Evolutionary conservation across 169 alveolate genomes (phyloP).

Genomic region (Plasmodium ovale): DNA sequence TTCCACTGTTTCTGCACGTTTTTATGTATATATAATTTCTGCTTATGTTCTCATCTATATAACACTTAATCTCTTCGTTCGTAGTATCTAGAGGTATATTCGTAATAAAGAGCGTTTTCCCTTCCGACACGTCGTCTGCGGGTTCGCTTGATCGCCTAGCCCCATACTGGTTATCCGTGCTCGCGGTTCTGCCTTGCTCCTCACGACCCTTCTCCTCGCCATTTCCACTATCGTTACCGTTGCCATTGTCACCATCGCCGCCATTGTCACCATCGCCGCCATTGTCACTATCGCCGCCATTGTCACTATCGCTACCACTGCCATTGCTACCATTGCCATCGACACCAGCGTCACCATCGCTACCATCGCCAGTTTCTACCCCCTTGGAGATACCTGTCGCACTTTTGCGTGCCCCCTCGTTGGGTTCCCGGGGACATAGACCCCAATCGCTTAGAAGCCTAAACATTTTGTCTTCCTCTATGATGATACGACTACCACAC

Average conservation of each 20-base stretch:
- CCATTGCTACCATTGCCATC: background rate
- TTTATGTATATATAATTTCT: slow-evolving; percentile 36
- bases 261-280: background rate
- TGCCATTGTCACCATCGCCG: background rate
- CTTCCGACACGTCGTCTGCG: slow-evolving; percentile 40
- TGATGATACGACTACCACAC: slow-evolving; percentile 40
- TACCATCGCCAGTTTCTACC: background rate
- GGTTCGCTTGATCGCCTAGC: too few species aligned
- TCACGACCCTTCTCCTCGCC: background rate
- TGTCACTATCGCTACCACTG: background rate
- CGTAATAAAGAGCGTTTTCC: slow-evolving; percentile 68
- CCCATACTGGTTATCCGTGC: too few species aligned
- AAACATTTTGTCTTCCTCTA: background rate
- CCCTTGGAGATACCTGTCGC: background rate
- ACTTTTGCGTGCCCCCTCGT: background rate
- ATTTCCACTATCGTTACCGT: background rate
- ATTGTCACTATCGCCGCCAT: background rate
- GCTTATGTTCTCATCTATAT: slow-evolving; percentile 41
- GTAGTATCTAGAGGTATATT: slow-evolving; percentile 51
- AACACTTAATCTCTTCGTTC: slow-evolving; percentile 47
- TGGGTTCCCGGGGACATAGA: too few species aligned
- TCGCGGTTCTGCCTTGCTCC: background rate
- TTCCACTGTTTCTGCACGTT: slow-evolving; percentile 17
- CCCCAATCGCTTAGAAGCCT: too few species aligned
- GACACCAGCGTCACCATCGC: background rate